These are phyloP conservation scores for Akanthomyces uredinophilus DNA, from an alignment of 2,329 filamentous ascomycete genomes.

Conservation along the genomic window DNA sequence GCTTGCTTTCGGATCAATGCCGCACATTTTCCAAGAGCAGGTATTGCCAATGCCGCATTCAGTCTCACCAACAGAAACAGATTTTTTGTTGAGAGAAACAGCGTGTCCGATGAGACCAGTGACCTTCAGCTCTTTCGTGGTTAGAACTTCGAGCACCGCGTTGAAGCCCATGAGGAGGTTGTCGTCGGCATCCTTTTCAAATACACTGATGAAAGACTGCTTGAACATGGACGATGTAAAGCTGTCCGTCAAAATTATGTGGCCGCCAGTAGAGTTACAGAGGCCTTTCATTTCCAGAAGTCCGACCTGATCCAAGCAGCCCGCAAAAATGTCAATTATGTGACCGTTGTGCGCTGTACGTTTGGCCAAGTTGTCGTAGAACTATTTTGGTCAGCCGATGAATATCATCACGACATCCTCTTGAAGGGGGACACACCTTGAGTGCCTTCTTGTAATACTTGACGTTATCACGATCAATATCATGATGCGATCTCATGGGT, in stretches of 20 bases:
- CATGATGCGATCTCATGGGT: conserved; percentile 95
- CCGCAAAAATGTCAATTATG: conserved; percentile 95
- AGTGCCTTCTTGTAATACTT: conserved; percentile 99
- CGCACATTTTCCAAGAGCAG: conserved; percentile 99
- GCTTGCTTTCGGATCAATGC: conserved; percentile 87
- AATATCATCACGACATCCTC: not conserved
- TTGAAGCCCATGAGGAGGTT: conserved; percentile 98
- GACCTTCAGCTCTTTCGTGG: conserved; percentile 96
- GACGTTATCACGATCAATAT: conserved; percentile 97
- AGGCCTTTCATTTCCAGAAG: conserved; percentile 97
- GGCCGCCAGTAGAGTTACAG: conserved; percentile 90
- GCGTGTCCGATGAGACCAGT: conserved; percentile 96
- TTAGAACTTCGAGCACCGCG: conserved; percentile 88
- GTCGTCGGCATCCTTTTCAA: conserved; percentile 93
- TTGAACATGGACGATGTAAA: conserved; percentile 99
- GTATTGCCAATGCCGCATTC: conserved; percentile 98
- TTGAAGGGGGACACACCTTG: conserved; percentile 55
- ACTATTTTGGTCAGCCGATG: conserved; percentile 46
- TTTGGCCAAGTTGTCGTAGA: conserved; percentile 92
- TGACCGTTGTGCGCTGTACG: conserved; percentile 94
- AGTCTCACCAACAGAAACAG: conserved; percentile 91
- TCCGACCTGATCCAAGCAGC: conserved; percentile 95
- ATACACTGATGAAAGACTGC: conserved; percentile 94
- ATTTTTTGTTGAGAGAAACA: conserved; percentile 96
- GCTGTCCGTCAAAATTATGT: conserved; percentile 97